Percentiles rank a stretch among this genome's conserved stretches.
Conservation (phyloP, 306 rosid species). For the Rosa rugosa region DNA sequence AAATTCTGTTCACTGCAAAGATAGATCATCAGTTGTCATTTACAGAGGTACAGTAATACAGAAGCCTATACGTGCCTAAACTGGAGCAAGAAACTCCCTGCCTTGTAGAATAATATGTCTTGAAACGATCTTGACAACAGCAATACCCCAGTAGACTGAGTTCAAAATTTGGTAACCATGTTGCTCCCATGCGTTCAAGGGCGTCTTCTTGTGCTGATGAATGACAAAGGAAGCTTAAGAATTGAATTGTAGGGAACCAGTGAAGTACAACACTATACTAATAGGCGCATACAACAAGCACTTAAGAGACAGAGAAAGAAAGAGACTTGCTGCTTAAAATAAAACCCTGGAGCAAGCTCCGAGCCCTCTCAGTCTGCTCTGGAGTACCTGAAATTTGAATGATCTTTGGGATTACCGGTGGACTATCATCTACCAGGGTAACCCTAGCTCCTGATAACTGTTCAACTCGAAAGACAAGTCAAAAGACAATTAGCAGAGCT, state of each 20-base stretch:
- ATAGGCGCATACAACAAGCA: too few species aligned
- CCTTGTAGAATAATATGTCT: constrained; percentile 8
- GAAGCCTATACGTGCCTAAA: constrained; percentile 8
- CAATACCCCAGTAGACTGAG: constrained; percentile 18
- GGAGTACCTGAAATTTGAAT: too few species aligned
- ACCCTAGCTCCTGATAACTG: too few species aligned
- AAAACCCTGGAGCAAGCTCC: too few species aligned
- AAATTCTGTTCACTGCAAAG: not conserved
- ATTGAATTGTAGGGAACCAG: not conserved
- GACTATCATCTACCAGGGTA: too few species aligned
- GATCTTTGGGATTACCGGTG: too few species aligned
- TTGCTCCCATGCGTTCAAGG: constrained; percentile 40
- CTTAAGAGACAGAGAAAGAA: too few species aligned
- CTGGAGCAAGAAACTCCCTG: not conserved
- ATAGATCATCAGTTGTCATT: constrained; percentile 15
- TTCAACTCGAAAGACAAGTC: too few species aligned
- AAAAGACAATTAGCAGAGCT: too few species aligned
- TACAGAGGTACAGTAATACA: constrained; percentile 41
- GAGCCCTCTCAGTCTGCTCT: too few species aligned
- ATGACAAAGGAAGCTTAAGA: constrained; percentile 4
- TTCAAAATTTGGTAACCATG: constrained; percentile 21
- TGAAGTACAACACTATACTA: not conserved
- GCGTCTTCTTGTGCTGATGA: constrained; percentile 94
- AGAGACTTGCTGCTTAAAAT: too few species aligned
- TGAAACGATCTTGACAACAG: not conserved